Base-by-base conservation (phyloP, 1,284 basidiomycete genomes). In the Hymenochaete sp. region DNA sequence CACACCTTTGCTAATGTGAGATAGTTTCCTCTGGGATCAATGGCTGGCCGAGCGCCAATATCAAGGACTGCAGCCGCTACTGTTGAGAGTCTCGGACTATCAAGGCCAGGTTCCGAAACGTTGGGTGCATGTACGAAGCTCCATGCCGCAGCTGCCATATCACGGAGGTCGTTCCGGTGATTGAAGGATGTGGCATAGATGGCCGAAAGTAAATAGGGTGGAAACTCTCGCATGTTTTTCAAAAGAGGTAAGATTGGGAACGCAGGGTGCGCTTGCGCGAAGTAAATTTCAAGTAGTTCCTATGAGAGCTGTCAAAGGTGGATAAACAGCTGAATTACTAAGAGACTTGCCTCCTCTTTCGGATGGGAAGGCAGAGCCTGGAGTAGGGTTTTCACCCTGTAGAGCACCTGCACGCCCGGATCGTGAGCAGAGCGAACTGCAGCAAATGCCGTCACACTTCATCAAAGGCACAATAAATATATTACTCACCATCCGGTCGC, bases 41-140 rank as follows among this genome's bases (percentile, higher is more conserved):
- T 19, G 5, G 51, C 52, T 7, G 55, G 55, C 18, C 55, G 9
- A 28, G 48, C n/a, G 18, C 51, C 52, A 32, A 56, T 41, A 10
- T 54, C 53, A 11, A 56, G 51, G n/a, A 56, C 24, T n/a, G 53
- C 53, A 26, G 45, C 35, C 41, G 55, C 49, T n/a, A 56, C 47
- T 29, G 26, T 49, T 11, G 45, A 43, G 19, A 56, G 29, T 31
- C 55, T 43, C 10, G 41, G 41, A 32, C 41, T 42, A 32, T 42
- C 41, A 16, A 42, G 16, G 16, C 41, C 28, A 19, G 29, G 27
- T n/a, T 42, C 41, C 10, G 41, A 21, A 19, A 42, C 29, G 16
- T 42, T 42, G 13, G 41, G 41, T 16, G 41, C 41, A 11, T 42
- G 41, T 5, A 42, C 41, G 24, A 42, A 42, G 33, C 27, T 31